These are phyloP conservation scores for Plasmopara muralis DNA, from an alignment of 352 stramenopile species.

Conservation along the genomic window DNA sequence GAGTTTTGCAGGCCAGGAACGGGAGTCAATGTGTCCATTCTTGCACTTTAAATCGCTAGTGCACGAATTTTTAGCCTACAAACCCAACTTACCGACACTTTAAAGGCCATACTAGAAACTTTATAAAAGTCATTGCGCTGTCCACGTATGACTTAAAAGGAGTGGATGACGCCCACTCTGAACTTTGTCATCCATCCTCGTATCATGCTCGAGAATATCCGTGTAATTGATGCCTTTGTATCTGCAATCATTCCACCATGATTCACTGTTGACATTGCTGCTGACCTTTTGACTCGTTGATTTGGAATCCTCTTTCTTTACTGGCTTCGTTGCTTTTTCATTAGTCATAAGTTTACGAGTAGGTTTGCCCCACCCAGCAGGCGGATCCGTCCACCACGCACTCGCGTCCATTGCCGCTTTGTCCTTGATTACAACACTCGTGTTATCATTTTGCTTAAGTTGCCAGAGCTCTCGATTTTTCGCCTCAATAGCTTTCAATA, in stretches of 20 bases:
- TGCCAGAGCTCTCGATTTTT: conserved; percentile 63
- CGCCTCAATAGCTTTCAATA: conserved; percentile 68
- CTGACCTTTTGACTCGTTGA: conserved; percentile 8
- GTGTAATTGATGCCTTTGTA: conserved; percentile 76
- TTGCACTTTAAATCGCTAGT: conserved; percentile 51
- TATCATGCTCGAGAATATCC: conserved; percentile 26
- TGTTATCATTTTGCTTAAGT: conserved; percentile 21
- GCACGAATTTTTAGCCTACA: conserved; percentile 37
- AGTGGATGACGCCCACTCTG: conserved; percentile 29
- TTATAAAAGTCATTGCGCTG: conserved; percentile 16
- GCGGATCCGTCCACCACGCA: conserved; percentile 62
- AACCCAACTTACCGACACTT: neutral
- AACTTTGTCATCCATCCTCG: conserved; percentile 9
- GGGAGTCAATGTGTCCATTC: conserved; percentile 54
- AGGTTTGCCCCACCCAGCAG: conserved; percentile 48
- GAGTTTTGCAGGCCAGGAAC: conserved; percentile 45
- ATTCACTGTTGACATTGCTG: conserved; percentile 15
- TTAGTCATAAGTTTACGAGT: conserved; percentile 6
- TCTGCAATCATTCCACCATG: conserved; percentile 61
- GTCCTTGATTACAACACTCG: conserved; percentile 5
- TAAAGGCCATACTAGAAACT: conserved; percentile 2
- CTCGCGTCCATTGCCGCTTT: conserved; percentile 16
- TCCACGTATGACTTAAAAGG: conserved; percentile 38
- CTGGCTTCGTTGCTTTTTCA: conserved; percentile 17
- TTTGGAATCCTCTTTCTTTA: conserved; percentile 14